Evolutionary conservation across 371 early-diverging fungal genomes (phyloP).

Genomic region (Polyrhizophydium stewartii): DNA sequence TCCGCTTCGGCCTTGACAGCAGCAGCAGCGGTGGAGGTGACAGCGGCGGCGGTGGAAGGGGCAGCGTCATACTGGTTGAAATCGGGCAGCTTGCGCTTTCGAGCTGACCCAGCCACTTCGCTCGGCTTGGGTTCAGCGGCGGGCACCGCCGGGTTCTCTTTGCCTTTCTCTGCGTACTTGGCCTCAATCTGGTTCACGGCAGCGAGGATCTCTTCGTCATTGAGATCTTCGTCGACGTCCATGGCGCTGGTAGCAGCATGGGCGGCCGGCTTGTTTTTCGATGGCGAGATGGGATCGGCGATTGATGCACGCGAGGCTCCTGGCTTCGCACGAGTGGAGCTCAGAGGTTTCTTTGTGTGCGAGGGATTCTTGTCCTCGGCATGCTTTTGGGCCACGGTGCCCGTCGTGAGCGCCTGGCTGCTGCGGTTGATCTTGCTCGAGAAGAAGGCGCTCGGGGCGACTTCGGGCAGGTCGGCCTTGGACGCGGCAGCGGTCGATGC

Average conservation of each 20-base stretch:
- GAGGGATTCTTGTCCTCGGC: not conserved
- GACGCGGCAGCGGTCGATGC: constrained; percentile 8
- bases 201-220: not conserved
- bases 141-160: not conserved
- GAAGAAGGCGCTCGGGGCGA: constrained; percentile 7
- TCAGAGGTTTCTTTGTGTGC: not conserved
- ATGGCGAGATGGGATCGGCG: not conserved
- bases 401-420: not conserved
- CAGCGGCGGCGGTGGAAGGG: not conserved
- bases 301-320: not conserved
- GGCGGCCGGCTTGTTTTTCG: not conserved
- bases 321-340: not conserved
- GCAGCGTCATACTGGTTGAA: not conserved
- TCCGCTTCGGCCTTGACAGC: not conserved
- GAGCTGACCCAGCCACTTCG: not conserved
- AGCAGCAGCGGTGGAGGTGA: not conserved
- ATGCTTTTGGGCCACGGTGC: not conserved
- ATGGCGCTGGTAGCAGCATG: not conserved
- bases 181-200: no score
- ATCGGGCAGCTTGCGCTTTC: not conserved
- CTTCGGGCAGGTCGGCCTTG: not conserved
- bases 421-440: constrained; percentile 1
- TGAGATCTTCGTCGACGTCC: not conserved
- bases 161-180: not conserved
- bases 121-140: not conserved